These are phyloP conservation scores for Citeromyces hawaiiensis DNA, from an alignment of 1,139 yeast genomes.

Conservation along the genomic window DNA sequence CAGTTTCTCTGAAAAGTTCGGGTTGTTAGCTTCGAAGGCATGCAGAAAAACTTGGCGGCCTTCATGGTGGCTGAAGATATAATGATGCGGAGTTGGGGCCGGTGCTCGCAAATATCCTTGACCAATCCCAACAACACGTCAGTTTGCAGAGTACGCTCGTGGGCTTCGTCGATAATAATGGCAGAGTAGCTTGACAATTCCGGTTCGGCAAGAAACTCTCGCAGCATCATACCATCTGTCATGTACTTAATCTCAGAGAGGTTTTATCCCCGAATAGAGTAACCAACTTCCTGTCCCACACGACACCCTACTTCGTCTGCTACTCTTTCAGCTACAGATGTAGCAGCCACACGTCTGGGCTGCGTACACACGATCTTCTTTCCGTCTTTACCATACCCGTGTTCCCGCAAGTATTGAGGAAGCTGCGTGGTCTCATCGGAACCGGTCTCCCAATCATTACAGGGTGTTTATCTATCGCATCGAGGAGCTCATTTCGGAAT, in stretches of 20 bases:
- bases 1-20: constrained; percentile 7
- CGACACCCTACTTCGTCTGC: constrained; percentile 70
- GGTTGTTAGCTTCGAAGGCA: constrained; percentile 43
- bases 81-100: constrained; percentile 60
- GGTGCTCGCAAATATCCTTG: constrained; percentile 49
- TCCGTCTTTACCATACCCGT: constrained; percentile 49
- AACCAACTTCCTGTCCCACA: constrained; percentile 77
- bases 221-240: constrained; percentile 88
- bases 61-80: constrained; percentile 94
- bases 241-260: constrained; percentile 62
- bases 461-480: constrained; percentile 50
- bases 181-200: constrained; percentile 57
- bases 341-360: constrained; percentile 93
- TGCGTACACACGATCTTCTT: constrained; percentile 80
- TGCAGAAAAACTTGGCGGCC: constrained; percentile 71
- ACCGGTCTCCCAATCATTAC: constrained; percentile 87
- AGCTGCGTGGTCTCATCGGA: constrained; percentile 95
- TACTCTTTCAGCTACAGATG: constrained; percentile 84
- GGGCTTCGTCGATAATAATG: constrained; percentile 93
- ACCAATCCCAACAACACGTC: constrained; percentile 78
- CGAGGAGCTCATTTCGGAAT: constrained; percentile 49
- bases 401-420: constrained; percentile 80
- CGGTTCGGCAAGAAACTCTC: constrained; percentile 78
- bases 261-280: constrained; percentile 74
- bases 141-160: constrained; percentile 86